Conservation (phyloP, 768 basidiomycete species). For the Serendipita vermifera region DNA sequence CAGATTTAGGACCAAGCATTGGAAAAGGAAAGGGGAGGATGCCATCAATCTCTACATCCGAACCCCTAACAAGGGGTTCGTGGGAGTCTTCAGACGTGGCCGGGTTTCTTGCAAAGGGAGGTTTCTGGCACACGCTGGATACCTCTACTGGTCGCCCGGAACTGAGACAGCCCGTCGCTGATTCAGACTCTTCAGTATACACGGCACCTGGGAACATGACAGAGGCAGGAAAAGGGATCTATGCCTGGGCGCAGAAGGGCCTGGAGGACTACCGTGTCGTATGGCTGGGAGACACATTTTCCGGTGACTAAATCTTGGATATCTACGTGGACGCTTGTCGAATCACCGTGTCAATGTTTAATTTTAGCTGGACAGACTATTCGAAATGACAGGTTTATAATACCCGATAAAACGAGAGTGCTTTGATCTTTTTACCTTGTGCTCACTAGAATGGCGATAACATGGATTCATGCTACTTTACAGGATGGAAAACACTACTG, state of each 20-base stretch:
- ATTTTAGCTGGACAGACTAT: too few species aligned
- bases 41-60: constrained; percentile 26
- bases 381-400: too few species aligned
- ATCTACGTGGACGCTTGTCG: too few species aligned
- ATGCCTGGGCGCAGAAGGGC: constrained; percentile 68
- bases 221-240: constrained; percentile 51
- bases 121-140: constrained; percentile 32
- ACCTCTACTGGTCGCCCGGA: constrained; percentile 10
- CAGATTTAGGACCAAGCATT: constrained; percentile 26
- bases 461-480: too few species aligned
- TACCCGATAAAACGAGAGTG: too few species aligned
- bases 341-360: too few species aligned
- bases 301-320: too few species aligned
- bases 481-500: too few species aligned
- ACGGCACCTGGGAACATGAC: constrained; percentile 33
- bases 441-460: too few species aligned
- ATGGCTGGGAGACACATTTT: constrained; percentile 64
- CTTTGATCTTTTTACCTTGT: too few species aligned
- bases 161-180: constrained; percentile 16
- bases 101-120: constrained; percentile 42
- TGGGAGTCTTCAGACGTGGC: constrained; percentile 50
- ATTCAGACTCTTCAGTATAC: constrained; percentile 27
- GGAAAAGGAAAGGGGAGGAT: constrained; percentile 28
- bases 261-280: constrained; percentile 65
- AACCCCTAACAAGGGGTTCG: constrained; percentile 41